Percentiles rank a stretch among this genome's conserved stretches.
These are phyloP conservation scores for Ricinus communis DNA, from an alignment of 345 rosid genomes.

Conservation along the genomic window DNA sequence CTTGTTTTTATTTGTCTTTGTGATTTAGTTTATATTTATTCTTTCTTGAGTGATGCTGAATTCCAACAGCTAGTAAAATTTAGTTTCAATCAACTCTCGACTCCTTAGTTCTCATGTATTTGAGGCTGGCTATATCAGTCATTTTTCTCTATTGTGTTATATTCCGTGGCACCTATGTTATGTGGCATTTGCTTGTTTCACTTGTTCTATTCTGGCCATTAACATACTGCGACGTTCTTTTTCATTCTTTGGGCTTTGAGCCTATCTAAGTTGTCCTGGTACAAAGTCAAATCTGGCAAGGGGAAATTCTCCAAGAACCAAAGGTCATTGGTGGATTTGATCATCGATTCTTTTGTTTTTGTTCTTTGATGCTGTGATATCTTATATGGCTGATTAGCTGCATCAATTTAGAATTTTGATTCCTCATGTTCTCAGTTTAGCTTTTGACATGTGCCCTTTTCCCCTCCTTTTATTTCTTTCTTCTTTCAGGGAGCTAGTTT, in stretches of 20 bases:
- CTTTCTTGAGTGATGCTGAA: neutral
- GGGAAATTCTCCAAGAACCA: neutral
- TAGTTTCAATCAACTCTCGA: neutral
- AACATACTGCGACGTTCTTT: neutral
- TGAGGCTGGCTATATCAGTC: neutral
- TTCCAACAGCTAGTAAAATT: neutral
- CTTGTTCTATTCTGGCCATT: neutral
- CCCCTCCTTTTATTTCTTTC: neutral
- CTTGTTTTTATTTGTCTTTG: too few species aligned
- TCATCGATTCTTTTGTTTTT: neutral
- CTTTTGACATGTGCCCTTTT: constrained; percentile 9
- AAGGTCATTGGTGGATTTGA: constrained; percentile 5
- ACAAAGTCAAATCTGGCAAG: neutral
- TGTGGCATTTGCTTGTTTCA: neutral
- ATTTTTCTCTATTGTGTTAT: neutral
- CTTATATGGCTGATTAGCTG: neutral
- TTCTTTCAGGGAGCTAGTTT: constrained; percentile 74
- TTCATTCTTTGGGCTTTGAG: neutral
- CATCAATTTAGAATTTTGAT: neutral
- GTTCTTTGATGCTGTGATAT: neutral
- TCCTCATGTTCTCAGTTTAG: neutral
- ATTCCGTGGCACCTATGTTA: neutral
- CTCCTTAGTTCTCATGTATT: neutral
- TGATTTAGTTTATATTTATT: neutral
- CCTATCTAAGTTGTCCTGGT: neutral